These are phyloP conservation scores for Candida adriatica DNA, from an alignment of 805 yeast genomes.

Conservation along the genomic window DNA sequence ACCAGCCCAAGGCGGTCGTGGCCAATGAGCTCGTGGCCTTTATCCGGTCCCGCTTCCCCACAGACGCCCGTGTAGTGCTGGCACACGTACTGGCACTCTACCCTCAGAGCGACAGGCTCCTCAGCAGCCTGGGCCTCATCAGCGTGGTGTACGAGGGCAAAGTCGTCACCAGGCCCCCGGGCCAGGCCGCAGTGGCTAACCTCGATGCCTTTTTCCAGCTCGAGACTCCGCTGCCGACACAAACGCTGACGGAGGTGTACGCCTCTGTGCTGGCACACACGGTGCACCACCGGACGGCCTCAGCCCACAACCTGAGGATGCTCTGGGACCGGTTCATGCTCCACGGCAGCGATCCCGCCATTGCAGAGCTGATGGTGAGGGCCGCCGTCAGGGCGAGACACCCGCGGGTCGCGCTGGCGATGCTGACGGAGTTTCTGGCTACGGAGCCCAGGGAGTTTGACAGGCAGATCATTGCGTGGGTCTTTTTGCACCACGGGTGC, in stretches of 20 bases:
- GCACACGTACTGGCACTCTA: constrained; percentile 19
- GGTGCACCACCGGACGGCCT: constrained; percentile 2
- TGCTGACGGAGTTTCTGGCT: constrained; percentile 12
- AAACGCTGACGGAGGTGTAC: constrained; percentile 15
- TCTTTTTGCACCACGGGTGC: constrained; percentile 12
- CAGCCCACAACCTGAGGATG: neutral
- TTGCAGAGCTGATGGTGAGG: constrained; percentile 14
- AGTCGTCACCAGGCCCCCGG: neutral
- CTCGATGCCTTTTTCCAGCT: constrained; percentile 8
- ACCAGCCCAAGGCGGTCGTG: constrained; percentile 3
- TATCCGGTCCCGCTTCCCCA: constrained; percentile 14
- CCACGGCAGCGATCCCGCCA: constrained; percentile 8
- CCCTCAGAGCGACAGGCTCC: constrained; percentile 5
- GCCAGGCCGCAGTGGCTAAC: constrained; percentile 5
- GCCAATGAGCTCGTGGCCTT: constrained; percentile 14
- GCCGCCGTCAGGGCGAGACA: constrained; percentile 4
- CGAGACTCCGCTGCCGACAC: constrained; percentile 8
- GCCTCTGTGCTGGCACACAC: constrained; percentile 9
- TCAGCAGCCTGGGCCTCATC: constrained; percentile 15
- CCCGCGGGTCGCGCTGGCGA: constrained; percentile 12
- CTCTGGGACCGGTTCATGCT: neutral
- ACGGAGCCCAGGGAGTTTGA: constrained; percentile 3
- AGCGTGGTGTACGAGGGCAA: constrained; percentile 8
- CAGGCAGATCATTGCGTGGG: constrained; percentile 5
- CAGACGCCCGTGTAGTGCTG: constrained; percentile 15